Evolutionary conservation across 2,329 filamentous ascomycete species (phyloP), one percentile per base, ranked within the genome.

Genomic region (Colletotrichum chlorophyti): DNA sequence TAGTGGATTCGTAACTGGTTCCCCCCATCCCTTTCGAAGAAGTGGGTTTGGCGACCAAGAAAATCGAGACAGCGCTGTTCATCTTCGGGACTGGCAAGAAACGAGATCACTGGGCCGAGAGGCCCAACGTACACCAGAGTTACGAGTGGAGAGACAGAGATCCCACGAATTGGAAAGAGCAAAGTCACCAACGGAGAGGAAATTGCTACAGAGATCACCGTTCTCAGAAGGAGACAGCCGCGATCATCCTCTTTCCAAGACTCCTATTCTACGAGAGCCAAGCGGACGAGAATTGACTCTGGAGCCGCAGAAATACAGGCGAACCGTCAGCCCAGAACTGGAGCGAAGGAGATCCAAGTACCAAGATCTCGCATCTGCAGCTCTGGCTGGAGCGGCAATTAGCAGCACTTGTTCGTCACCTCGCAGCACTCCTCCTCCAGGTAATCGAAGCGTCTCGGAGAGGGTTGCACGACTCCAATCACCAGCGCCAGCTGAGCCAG

Each of bases 31-130:
- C 34, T 71, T 72, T 48, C 70, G 68, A 52, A 77, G 70, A 62
- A 68, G 69, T 47, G 55, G 66, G 1, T 62, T 69, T 12, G 69
- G 70, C 11, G 69, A 75, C 17, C 71, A 75, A 26, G 66, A 70
- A 26, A 71, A 75, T 45, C 77, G 81, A 38, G 84, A 87, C 65
- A 87, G 84, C 68, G 83, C 82, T 23, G 79, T 86, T 26, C 80
- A 85, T 63, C 72, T 84, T 38, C 78, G 76, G 19, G 81, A 84
- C 35, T 76, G 72, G 73, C 62, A 68, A n/a, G 78, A 78, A 31
- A 64, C 46, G 41, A 64, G 63, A 37, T 52, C 66, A n/a, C 43
- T 21, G 48, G 46, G 29, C 40, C 59, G 63, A 61, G 65, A 64
- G 62, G 52, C 59, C 53, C 53, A 68, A 27, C 47, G 54, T 26